These are phyloP conservation scores for Salix koriyanagi DNA, from an alignment of 345 rosid species.

Conservation along the genomic window DNA sequence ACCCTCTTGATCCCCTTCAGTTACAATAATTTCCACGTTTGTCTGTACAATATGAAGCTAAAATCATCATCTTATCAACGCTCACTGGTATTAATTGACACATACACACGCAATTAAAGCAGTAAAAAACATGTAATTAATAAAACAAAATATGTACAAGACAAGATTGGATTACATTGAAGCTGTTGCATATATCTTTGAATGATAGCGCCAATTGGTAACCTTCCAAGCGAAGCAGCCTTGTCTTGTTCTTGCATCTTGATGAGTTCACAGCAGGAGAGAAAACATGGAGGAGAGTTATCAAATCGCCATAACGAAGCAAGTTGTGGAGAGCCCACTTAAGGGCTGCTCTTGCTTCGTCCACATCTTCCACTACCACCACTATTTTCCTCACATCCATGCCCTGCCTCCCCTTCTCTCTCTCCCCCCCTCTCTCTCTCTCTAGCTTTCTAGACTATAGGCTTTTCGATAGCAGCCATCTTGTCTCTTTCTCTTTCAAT, in stretches of 20 bases:
- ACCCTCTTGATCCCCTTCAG: conserved; percentile 82
- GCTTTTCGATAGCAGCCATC: not conserved
- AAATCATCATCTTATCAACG: too few relatives aligned
- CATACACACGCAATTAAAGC: too few relatives aligned
- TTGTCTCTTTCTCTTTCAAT: not conserved
- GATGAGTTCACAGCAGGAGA: conserved; percentile 4
- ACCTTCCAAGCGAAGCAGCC: conserved; percentile 40
- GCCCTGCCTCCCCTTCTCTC: not conserved
- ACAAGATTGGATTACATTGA: conserved; percentile 24
- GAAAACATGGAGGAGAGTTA: conserved; percentile 48
- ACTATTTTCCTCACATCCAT: conserved; percentile 42
- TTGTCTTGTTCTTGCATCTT: conserved; percentile 23
- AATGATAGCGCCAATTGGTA: conserved; percentile 47
- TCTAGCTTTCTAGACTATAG: not conserved
- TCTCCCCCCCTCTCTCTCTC: not conserved
- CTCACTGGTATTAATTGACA: too few relatives aligned
- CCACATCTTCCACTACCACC: conserved; percentile 47
- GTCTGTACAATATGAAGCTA: conserved; percentile 35
- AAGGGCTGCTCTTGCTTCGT: conserved; percentile 43
- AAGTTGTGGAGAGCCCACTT: conserved; percentile 45
- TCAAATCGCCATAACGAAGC: conserved; percentile 36
- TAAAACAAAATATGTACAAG: not conserved
- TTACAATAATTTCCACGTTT: conserved; percentile 69
- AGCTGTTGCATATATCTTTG: conserved; percentile 43
- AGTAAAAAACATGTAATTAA: not conserved